Percentiles rank a stretch among this genome's conserved stretches.
Conservation (phyloP, 345 rosid genomes). For the Eucalyptus sp. region DNA sequence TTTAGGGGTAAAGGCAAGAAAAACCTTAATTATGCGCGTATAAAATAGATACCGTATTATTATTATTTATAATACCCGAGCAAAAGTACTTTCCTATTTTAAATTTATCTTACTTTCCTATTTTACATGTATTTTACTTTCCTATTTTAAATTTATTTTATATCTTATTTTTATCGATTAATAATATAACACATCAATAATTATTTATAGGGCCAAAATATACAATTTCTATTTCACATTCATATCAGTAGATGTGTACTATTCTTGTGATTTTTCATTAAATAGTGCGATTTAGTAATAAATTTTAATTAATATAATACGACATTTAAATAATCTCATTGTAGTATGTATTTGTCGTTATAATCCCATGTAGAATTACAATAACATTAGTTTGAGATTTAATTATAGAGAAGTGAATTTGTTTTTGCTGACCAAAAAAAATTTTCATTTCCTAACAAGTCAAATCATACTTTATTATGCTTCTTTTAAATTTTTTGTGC, state of each 20-base stretch:
- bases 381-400: neutral
- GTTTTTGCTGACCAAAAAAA: neutral
- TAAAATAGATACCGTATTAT: neutral
- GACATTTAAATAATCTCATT: neutral
- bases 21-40: neutral
- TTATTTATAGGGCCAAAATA: neutral
- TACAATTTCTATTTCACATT: neutral
- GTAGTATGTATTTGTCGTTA: neutral
- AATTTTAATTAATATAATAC: no score
- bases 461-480: neutral
- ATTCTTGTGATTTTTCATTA: neutral
- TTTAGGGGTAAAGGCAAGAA: neutral
- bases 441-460: neutral
- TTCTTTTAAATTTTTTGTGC: neutral
- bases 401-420: neutral
- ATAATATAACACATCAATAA: no score
- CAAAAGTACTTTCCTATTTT: neutral
- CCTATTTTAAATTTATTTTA: no score
- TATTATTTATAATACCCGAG: neutral
- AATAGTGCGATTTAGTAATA: fast-evolving
- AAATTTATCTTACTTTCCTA: no score
- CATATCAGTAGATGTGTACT: neutral
- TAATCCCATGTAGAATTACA: fast-evolving
- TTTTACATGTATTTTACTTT: no score
- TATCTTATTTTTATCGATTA: neutral